phyloP scores from a whole-genome alignment of 2,329 filamentous ascomycete genomes.

The Nothopassalora personata region DNA sequence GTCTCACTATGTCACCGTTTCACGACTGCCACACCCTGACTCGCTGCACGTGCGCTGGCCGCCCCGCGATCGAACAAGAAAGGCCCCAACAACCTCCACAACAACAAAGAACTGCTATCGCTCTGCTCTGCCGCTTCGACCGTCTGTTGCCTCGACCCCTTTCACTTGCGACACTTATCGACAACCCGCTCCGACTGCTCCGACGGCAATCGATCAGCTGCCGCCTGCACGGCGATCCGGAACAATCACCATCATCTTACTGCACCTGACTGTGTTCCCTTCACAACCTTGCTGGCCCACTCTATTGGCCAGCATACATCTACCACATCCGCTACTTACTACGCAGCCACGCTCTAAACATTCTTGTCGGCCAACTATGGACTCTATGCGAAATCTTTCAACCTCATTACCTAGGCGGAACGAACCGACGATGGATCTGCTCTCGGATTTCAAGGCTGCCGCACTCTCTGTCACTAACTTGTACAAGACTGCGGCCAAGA shows the following conservation, averaged over 20 bases:
- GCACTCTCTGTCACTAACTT: conserved; percentile 92
- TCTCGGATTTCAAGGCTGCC: conserved; percentile 86
- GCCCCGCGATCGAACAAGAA: background rate
- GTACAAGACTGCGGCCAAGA: conserved; percentile 82
- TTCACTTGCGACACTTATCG: background rate
- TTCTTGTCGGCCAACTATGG: conserved; percentile 41
- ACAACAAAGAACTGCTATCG: background rate
- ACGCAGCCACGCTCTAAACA: conserved; percentile 4
- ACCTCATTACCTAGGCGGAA: conserved; percentile 50
- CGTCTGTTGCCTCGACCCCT: background rate
- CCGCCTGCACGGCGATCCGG: background rate
- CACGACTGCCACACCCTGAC: background rate
- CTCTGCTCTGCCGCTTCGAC: background rate
- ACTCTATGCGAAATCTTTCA: conserved; percentile 60
- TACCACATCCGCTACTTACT: background rate
- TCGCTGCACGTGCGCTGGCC: background rate
- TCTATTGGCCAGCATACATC: background rate
- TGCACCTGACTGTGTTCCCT: conserved; percentile 2
- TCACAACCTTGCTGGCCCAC: conserved; percentile 6
- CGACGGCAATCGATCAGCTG: background rate
- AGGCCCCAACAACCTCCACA: background rate
- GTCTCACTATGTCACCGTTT: background rate
- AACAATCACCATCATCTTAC: background rate
- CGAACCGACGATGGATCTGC: conserved; percentile 47
- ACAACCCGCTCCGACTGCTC: background rate